Conservation (phyloP, 2,329 filamentous ascomycete species). For the Sclerotinia borealis region DNA sequence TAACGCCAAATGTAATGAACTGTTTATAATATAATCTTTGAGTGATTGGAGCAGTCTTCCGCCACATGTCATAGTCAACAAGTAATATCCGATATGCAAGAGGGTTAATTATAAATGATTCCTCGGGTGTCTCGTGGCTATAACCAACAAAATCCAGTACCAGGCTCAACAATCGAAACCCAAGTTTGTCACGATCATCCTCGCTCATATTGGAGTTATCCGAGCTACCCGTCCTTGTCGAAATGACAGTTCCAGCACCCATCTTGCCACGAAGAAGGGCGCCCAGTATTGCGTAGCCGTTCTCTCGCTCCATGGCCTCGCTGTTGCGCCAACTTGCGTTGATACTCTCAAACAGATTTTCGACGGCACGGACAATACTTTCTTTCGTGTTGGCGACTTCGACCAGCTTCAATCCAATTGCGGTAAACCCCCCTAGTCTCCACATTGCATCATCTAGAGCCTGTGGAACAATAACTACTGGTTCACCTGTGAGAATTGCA, state of each 20-base stretch:
- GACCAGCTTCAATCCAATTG: conserved; percentile 76
- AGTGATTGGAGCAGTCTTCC: conserved; percentile 66
- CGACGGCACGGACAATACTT: conserved; percentile 67
- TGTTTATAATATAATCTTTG: conserved; percentile 91
- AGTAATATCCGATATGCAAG: conserved; percentile 87
- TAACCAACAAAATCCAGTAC: conserved; percentile 87
- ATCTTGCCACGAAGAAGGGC: conserved; percentile 80
- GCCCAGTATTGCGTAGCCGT: conserved; percentile 84
- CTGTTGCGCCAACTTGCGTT: conserved; percentile 95
- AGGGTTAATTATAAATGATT: conserved; percentile 93
- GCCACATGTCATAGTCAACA: conserved; percentile 91
- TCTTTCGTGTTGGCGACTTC: conserved; percentile 67
- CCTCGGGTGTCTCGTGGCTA: conserved; percentile 68
- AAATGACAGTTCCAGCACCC: conserved; percentile 42
- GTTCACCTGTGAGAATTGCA: conserved; percentile 74
- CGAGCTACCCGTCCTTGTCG: conserved; percentile 30
- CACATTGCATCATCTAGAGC: conserved; percentile 88
- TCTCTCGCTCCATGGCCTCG: conserved; percentile 94
- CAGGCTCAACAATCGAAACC: conserved; percentile 63
- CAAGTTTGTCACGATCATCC: conserved; percentile 49
- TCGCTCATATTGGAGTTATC: conserved; percentile 37
- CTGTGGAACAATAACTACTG: conserved; percentile 73
- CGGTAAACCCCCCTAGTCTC: conserved; percentile 86
- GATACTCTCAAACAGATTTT: conserved; percentile 80
- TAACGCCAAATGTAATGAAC: conserved; percentile 80